Evolutionary conservation across 768 basidiomycete genomes (phyloP), one percentile per base, ranked within the genome.

Genomic region (Tricholoma flavovirens): DNA sequence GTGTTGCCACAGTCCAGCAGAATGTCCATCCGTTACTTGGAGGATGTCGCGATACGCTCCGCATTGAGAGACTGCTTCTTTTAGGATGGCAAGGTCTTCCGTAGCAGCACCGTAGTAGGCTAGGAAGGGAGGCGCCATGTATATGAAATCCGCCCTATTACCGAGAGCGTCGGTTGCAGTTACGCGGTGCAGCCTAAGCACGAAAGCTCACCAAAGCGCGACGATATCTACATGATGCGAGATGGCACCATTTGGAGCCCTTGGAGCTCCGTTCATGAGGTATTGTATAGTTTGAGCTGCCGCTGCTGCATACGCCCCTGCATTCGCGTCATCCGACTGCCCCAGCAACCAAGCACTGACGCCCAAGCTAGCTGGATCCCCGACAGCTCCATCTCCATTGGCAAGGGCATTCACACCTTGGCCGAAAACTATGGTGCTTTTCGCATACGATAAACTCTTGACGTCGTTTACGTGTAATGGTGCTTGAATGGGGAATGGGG

Each of bases 91-190:
- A 53, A 52, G 51, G 58, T 72, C 72, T 56, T 40, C 32, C 22
- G 59, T 70, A 33, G 63, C 68, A 57, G 70, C 77, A 11, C 77
- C 83, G 56, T 74, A 80, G 64, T 82, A 83, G 1, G 83, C 82
- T 29, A 83, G 67, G 63, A 82, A 84, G 3, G 81, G 78, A 2
- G 80, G 80, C 0, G 68, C 79, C 82, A 82, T 82, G 64, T 77
- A 82, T 2, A 79, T 64, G 51, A 78, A 83, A 62, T 82, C 80
- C n/a, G 79, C 73, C 80, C 79, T 80, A 15, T 17, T 9, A 17
- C 36, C 43, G 40, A 54, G n/a, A 45, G 14, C 19, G 55, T 26
- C 24, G 14, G 19, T 52, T 36, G 22, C 11, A 19, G 14, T 33
- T 30, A 29, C 29, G 42, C 26, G 14, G 24, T 29, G 24, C 24